Evolutionary conservation across 805 yeast genomes (phyloP), one percentile per base, ranked within the genome.

Genomic region (Cyberlindnera xylosilytica): DNA sequence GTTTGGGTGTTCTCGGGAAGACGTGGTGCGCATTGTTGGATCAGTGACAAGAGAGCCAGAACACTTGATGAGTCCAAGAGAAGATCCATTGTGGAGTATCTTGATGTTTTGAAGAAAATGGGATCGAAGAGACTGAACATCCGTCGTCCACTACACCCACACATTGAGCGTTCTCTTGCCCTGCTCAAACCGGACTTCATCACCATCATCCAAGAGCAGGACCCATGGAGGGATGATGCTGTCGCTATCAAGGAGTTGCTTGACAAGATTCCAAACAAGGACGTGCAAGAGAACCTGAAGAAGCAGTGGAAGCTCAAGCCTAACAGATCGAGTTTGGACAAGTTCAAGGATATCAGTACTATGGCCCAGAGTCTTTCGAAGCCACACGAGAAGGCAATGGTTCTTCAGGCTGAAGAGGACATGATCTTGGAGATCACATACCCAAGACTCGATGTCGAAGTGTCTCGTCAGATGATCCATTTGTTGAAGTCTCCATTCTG

Each of bases 11-110:
- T 87, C 59, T 88, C 97, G 1, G 99, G 99, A 36, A 84, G 99
- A 72, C 86, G 99, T 76, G 99, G 99, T 63, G 96, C 95, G 13
- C 99, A 93, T 72, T 95, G 98, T 57, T 93, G 99, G 99, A 74
- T 93, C 19, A 86, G 96, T 63, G 99, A 93, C 60, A 65, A 74
- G 42, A 69, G 90, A 36, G 97, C 97, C 1, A 69, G 97, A 43
- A 55, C 61, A 2, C 63, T 93, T 47, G 84, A 78, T 49, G 98
- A 93, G 61, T 56, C 69, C 5, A 77, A 79, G 46, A 76, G 99
- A 56, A 73, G 83, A 54, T 79, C 95, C 3, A 76, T 93, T 11
- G 82, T 90, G 24, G 90, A 87, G 51, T 93, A 93, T 60, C 62
- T 93, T 60, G 91, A 87, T 53, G 82, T 90, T 1, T 68, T 87